Percentiles rank a stretch among this genome's conserved stretches.
Conservation (phyloP, 1,284 basidiomycete species). For the Rhodotorula sp. region DNA sequence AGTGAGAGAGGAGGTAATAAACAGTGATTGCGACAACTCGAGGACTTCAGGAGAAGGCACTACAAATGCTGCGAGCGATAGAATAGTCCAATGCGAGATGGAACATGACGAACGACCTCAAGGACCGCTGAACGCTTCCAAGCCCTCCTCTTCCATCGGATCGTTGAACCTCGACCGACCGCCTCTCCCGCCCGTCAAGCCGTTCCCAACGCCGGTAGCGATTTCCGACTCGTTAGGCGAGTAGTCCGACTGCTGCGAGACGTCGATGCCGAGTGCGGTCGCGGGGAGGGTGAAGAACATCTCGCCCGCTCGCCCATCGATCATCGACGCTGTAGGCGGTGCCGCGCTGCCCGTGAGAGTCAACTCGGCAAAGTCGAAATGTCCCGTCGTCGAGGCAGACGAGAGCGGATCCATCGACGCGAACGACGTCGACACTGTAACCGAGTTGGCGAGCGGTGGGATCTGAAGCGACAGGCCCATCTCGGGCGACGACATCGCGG, state of each 20-base stretch:
- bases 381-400: not conserved
- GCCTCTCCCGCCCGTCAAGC: not conserved
- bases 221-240: not conserved
- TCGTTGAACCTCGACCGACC: not conserved
- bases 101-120: too few species aligned
- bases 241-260: too few species aligned
- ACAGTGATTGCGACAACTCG: too few species aligned
- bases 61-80: not conserved
- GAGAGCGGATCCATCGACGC: not conserved
- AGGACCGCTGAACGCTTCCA: not conserved
- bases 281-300: not conserved
- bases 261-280: not conserved
- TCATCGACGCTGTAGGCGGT: not conserved
- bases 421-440: not conserved
- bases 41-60: not conserved
- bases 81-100: not conserved
- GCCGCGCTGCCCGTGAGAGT: too few species aligned
- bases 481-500: not conserved
- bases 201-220: not conserved
- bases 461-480: not conserved
- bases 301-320: constrained; percentile 2
- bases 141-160: not conserved
- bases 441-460: not conserved
- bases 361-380: not conserved
- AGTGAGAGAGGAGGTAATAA: not conserved